Evolutionary conservation across 2,329 filamentous ascomycete species (phyloP).

Genomic region (Phyllosticta paracitricarpa): DNA sequence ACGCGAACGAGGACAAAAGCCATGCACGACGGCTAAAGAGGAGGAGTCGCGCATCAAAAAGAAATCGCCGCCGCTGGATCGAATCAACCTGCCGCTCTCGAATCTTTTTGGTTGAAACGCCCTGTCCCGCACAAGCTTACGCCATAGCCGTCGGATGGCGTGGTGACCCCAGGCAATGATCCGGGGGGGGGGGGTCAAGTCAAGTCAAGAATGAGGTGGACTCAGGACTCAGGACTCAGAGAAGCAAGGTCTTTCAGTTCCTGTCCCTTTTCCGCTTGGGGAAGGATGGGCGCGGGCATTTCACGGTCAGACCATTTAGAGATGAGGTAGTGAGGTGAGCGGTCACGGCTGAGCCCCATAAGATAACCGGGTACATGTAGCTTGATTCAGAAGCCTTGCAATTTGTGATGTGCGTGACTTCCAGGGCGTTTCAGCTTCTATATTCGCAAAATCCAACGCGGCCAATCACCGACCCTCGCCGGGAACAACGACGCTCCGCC

Average conservation of each 20-base stretch:
- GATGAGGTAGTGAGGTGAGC: neutral
- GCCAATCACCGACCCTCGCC: conserved; percentile 5
- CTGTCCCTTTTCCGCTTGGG: conserved; percentile 2
- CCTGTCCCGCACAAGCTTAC: conserved; percentile 10
- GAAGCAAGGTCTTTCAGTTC: conserved; percentile 1
- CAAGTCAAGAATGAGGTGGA: no score
- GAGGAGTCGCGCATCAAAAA: neutral
- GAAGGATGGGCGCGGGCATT: conserved; percentile 8
- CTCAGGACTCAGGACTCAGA: neutral
- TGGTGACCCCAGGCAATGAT: conserved; percentile 4
- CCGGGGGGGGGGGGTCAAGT: neutral
- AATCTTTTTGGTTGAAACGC: conserved; percentile 8
- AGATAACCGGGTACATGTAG: conserved; percentile 8
- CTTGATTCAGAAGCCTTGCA: conserved; percentile 12
- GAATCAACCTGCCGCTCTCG: neutral
- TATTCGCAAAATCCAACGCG: conserved; percentile 7
- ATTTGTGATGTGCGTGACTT: conserved; percentile 12
- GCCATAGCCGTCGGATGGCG: conserved; percentile 11
- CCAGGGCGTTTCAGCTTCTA: conserved; percentile 12
- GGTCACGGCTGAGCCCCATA: conserved; percentile 11
- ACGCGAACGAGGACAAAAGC: neutral
- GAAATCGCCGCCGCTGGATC: neutral
- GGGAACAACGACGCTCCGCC: conserved; percentile 11
- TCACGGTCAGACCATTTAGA: conserved; percentile 1
- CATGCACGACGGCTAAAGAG: neutral